Base-by-base conservation (phyloP, 441 rosid species). In the Syzygium syzygioides region DNA sequence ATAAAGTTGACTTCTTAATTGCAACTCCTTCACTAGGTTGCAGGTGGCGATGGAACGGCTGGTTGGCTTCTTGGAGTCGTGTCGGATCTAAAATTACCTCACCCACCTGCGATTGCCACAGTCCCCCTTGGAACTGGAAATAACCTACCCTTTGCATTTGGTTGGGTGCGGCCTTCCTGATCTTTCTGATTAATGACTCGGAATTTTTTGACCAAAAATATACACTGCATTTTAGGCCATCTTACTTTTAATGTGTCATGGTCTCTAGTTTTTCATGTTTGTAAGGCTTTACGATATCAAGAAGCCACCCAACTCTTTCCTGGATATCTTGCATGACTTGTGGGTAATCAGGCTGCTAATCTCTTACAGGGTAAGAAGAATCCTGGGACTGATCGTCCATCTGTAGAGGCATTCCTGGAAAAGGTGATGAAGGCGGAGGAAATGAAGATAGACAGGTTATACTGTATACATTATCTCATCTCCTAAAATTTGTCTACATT, bases 381-480 rank as follows among this genome's bases (percentile, higher is more conserved):
- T 92, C 98, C 99, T 2, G 97, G 95, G 89, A 96, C 98, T 23
- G 97, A 96, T 94, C 89, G n/a, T 55, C 86, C 86, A 62, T 91
- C 99, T 12, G 99, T 98, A 89, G 86, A 90, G 90, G 93, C 91
- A 53, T 96, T 98, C 91, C 90, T 98, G 91, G 88, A 92, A 87
- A 88, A 95, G 91, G 98, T 98, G 68, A 89, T 86, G 89, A 86
- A 93, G 57, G 98, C 99, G n/a, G 95, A 92, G 92, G 96, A 94
- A 93, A 96, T 98, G 98, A 96, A 95, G 90, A 96, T 98, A 54
- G 99, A 98, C 94, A 98, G 95, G 99, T 96, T 89, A 32, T 55
- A 60, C 48, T 56, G 52, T 23, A 41, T 76, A 76, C 17, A 71
- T 30, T 30, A 54, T 52, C 41, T 34, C 18, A 14, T 87, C 13